A percentile compares a stretch with the other conserved stretches of the same genome.
Conservation (phyloP, 768 basidiomycete species). For the Hortiboletus flavorubellus region DNA sequence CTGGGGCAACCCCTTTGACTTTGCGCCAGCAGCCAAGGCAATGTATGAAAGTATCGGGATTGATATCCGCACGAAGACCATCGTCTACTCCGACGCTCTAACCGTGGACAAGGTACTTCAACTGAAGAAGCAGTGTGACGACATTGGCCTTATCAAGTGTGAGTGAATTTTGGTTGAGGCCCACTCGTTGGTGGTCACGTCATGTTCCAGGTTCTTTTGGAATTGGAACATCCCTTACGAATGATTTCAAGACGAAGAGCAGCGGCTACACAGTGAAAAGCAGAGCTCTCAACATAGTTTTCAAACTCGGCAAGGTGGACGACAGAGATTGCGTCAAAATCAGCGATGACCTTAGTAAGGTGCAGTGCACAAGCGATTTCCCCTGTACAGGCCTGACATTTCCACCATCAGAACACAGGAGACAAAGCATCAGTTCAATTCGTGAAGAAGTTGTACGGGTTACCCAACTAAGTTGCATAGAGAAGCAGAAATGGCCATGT, state of each 20-base stretch:
- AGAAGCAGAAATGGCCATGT: neutral
- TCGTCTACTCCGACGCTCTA: constrained; percentile 85
- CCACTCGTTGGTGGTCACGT: neutral
- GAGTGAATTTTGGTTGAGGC: constrained; percentile 5
- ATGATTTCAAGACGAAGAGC: constrained; percentile 65
- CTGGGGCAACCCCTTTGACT: constrained; percentile 84
- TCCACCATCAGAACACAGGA: constrained; percentile 62
- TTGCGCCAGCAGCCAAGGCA: constrained; percentile 68
- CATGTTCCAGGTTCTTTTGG: constrained; percentile 71
- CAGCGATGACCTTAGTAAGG: constrained; percentile 89
- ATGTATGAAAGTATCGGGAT: constrained; percentile 72
- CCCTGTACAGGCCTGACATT: neutral
- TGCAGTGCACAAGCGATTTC: constrained; percentile 12
- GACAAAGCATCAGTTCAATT: constrained; percentile 52
- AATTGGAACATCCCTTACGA: constrained; percentile 90
- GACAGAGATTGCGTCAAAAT: constrained; percentile 84
- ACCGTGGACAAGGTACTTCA: constrained; percentile 65
- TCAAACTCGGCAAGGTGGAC: constrained; percentile 80
- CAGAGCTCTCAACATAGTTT: constrained; percentile 90
- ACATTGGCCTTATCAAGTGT: constrained; percentile 65
- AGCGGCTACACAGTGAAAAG: constrained; percentile 54
- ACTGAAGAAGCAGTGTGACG: constrained; percentile 68
- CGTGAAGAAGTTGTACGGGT: constrained; percentile 43
- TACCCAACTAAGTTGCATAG: neutral
- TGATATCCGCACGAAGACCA: constrained; percentile 57